Evolutionary conservation across 139 green algal species (phyloP).

Genomic region (Picochlorum sp.): DNA sequence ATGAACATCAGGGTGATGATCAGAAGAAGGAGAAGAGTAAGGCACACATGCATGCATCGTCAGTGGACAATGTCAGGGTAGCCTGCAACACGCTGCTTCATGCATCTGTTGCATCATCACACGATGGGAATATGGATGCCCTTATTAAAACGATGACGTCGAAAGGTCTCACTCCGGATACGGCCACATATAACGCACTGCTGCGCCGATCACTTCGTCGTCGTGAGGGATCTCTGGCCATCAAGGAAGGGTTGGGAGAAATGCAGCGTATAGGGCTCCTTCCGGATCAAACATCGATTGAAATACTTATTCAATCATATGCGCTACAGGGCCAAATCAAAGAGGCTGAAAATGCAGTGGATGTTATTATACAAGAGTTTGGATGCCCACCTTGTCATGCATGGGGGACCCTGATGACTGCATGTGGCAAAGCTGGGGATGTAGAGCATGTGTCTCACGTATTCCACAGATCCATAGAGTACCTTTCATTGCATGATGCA

Average conservation of each 20-base stretch:
- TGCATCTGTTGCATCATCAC: neutral
- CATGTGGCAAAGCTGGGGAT: neutral
- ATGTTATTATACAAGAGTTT: neutral
- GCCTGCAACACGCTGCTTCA: constrained; percentile 11
- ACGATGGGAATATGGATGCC: neutral
- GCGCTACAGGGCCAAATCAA: constrained; percentile 1
- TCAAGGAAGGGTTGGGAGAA: constrained; percentile 9
- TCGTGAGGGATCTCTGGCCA: constrained; percentile 1
- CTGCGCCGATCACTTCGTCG: neutral
- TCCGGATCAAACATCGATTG: neutral
- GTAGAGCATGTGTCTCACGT: no score
- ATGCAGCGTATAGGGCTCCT: constrained; percentile 4
- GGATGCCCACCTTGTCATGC: neutral
- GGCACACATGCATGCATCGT: neutral
- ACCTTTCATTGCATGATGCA: no score
- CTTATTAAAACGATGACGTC: neutral
- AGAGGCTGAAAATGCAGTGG: neutral
- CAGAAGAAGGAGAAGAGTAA: no score
- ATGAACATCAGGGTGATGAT: no score
- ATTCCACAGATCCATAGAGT: no score
- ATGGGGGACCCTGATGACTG: neutral
- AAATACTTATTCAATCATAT: constrained; percentile 6
- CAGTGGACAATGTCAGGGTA: neutral
- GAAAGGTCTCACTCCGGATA: constrained; percentile 3
- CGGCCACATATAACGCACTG: constrained; percentile 5